Base-by-base conservation (phyloP, 768 basidiomycete genomes). In the Pisolithus sp. region DNA sequence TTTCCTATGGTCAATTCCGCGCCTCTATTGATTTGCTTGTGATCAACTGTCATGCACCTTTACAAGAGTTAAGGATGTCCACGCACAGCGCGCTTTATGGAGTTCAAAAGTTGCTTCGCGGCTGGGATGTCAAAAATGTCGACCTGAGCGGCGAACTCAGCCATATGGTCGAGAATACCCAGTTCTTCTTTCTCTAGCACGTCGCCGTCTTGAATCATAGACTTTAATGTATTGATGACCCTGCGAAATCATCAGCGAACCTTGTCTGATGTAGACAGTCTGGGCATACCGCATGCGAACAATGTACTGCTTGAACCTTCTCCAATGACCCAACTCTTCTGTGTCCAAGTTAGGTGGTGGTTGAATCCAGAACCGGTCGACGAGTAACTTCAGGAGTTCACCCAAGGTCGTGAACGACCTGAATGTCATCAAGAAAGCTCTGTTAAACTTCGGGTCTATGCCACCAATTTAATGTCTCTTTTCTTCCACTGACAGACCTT, bases 361-460 rank as follows among this genome's bases (percentile, higher is more conserved):
- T n/a, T 69, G 63, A 15, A 82, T 73, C 62, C 76, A 72, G 68
- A 81, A 86, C 20, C 85, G 75, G 28, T 75, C 67, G 2, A 78
- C 67, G 13, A 86, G 72, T 24, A 76, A 63, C 43, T 77, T 74
- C 42, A 85, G 74, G n/a, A 86, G 64, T 44, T 79, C 72, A 28
- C 77, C 71, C 2, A 78, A 67, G 10, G 76, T 76, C 49, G 77
- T 79, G 63, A 86, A 86, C 0, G 82, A 82, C 57, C 81, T 79
- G 71, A 82, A 86, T 3, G 85, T 86, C 69, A 84, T 75, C 41
- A 86, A 65, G 71, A 86, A 86, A 10, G 83, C 80, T 52, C 75
- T 74, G 56, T 70, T 79, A 64, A 79, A 84, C 34, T 71, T 70
- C 21, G 76, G 72, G 62, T 84, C 79, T 80, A 42, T n/a, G 24